Evolutionary conservation across 768 basidiomycete species (phyloP).

Genomic region (Pleurotus salmoneostramineus): DNA sequence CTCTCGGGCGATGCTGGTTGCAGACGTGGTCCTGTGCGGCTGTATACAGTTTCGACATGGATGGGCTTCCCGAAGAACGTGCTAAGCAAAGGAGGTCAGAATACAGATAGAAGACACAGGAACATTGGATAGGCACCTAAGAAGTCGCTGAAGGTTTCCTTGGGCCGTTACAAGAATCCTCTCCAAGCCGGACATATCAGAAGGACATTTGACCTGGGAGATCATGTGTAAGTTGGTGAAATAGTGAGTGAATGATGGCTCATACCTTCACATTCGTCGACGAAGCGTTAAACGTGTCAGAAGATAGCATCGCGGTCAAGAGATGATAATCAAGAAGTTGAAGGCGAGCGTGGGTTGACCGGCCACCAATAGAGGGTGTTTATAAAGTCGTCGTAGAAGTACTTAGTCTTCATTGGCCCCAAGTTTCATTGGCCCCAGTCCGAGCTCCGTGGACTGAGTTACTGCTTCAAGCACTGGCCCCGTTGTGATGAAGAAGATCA

Average conservation of each 20-base stretch:
- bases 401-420: background rate
- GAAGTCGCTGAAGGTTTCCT: conserved; percentile 66
- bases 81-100: conserved; percentile 26
- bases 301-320: background rate
- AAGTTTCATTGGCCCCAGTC: background rate
- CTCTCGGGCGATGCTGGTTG: conserved; percentile 29
- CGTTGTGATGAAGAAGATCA: background rate
- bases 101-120: background rate
- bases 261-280: background rate
- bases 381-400: background rate
- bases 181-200: conserved; percentile 54
- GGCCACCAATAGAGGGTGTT: background rate
- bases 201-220: conserved; percentile 49
- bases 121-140: conserved; percentile 42
- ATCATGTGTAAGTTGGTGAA: background rate
- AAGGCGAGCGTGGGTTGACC: background rate
- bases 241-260: background rate
- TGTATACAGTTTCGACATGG: conserved; percentile 28
- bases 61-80: conserved; percentile 64
- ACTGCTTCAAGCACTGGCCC: background rate
- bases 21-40: conserved; percentile 46
- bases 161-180: conserved; percentile 65
- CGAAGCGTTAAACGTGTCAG: background rate
- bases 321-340: background rate
- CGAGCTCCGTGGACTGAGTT: background rate